These are phyloP conservation scores for Schizosaccharomyces osmophilus DNA, from an alignment of 805 yeast species.

Conservation along the genomic window DNA sequence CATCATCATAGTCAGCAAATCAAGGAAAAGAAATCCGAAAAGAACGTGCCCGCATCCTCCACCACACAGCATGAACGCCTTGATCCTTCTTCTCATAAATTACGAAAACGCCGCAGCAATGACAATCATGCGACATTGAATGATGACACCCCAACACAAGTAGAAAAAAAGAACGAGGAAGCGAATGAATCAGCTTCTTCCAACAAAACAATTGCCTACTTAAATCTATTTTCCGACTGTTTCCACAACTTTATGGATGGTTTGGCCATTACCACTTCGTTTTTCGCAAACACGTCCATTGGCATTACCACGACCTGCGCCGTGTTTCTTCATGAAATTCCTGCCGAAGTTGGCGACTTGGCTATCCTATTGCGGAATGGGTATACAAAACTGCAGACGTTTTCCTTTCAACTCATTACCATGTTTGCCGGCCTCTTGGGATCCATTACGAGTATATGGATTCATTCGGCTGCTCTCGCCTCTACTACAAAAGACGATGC, in stretches of 20 bases:
- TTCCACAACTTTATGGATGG: slow-evolving; percentile 62
- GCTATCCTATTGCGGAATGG: slow-evolving; percentile 50
- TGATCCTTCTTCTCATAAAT: too few species aligned
- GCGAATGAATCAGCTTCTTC: slow-evolving; percentile 5
- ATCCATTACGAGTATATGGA: slow-evolving; percentile 34
- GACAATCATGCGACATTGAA: too few species aligned
- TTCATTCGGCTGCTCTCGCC: slow-evolving; percentile 12
- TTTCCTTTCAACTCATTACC: slow-evolving; percentile 41
- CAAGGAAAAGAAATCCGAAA: not conserved
- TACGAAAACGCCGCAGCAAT: too few species aligned
- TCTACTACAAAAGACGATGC: slow-evolving; percentile 6
- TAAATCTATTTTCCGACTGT: slow-evolving; percentile 46
- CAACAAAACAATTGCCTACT: slow-evolving; percentile 28
- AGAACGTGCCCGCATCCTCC: too few species aligned
- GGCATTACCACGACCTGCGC: slow-evolving; percentile 52
- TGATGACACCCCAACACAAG: slow-evolving; percentile 12
- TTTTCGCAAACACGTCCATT: slow-evolving; percentile 30
- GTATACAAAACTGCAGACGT: slow-evolving; percentile 37
- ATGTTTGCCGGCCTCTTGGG: slow-evolving; percentile 44
- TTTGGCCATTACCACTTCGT: slow-evolving; percentile 46
- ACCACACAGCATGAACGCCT: too few species aligned
- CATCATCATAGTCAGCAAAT: not conserved
- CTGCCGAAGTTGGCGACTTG: slow-evolving; percentile 63
- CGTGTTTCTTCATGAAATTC: slow-evolving; percentile 52
- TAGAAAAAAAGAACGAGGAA: slow-evolving; percentile 5